phyloP scores from a whole-genome alignment of 148 eudicot species.

The Rhododendron mucronatum region DNA sequence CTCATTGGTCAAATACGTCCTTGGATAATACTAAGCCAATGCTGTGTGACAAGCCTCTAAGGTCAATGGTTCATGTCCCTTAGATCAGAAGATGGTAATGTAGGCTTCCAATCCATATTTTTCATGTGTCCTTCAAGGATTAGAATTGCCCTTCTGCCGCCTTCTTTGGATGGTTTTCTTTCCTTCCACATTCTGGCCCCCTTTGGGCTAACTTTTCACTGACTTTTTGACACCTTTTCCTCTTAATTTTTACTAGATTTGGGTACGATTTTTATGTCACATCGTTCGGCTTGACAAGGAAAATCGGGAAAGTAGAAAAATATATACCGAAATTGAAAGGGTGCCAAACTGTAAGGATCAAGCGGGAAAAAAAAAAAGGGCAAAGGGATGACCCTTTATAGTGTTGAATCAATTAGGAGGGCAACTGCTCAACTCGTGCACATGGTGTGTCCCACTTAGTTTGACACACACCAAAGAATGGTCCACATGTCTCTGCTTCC shows the following conservation, averaged over 20 bases:
- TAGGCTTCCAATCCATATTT: neutral
- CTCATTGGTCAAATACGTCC: neutral
- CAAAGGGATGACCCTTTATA: neutral
- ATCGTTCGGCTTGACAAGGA: neutral
- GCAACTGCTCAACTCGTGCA: neutral
- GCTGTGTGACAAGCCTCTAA: neutral
- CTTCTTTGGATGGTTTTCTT: neutral
- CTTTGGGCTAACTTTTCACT: neutral
- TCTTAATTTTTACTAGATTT: no score
- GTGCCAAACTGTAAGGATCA: neutral
- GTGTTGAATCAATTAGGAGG: neutral
- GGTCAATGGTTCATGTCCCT: neutral
- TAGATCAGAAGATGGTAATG: neutral
- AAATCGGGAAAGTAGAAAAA: no score
- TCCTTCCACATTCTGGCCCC: neutral
- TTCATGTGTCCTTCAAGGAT: neutral
- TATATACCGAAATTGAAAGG: neutral
- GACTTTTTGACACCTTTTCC: neutral
- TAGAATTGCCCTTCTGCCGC: neutral
- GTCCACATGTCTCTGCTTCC: neutral
- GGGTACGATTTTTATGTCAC: neutral
- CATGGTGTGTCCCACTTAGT: neutral
- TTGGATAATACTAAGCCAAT: neutral
- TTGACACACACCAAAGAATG: neutral
- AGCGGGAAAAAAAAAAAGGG: neutral